A percentile compares a stretch with the other conserved stretches of the same genome.
Conservation (phyloP, 495 filamentous ascomycete genomes). For the Tuber aestivum region DNA sequence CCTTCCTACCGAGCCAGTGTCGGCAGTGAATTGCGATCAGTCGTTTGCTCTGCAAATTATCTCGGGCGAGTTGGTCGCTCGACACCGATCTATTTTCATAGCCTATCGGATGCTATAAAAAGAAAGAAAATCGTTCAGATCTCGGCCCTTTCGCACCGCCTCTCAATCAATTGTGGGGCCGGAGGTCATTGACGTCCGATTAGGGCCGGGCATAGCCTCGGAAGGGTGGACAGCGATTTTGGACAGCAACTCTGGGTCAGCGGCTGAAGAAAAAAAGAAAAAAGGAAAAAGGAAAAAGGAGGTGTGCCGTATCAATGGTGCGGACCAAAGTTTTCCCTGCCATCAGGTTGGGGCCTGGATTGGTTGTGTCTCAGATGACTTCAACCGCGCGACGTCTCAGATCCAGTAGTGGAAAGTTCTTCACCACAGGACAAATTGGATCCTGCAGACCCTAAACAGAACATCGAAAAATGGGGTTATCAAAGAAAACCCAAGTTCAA, state of each 20-base stretch:
- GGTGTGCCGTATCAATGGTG: neutral
- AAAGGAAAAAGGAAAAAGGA: too few species aligned
- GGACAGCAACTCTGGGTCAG: neutral
- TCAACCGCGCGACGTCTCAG: neutral
- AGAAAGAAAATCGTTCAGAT: conserved; percentile 1
- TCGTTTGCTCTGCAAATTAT: neutral
- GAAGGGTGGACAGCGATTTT: neutral
- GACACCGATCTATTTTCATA: neutral
- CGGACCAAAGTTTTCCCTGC: conserved; percentile 3
- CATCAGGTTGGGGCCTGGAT: neutral
- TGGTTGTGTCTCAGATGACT: neutral
- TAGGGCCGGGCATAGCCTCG: neutral
- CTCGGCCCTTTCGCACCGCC: neutral
- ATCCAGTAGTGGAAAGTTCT: neutral
- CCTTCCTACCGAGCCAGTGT: neutral
- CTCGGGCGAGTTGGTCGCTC: neutral
- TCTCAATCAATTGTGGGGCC: neutral
- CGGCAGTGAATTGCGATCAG: neutral
- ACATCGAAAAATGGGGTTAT: neutral
- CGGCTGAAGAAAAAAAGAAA: neutral
- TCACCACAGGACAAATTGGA: neutral
- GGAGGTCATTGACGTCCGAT: neutral
- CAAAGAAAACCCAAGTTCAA: neutral
- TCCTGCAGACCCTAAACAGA: neutral
- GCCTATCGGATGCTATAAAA: neutral